These are phyloP conservation scores for Verticillium nonalfalfae DNA, from an alignment of 2,329 filamentous ascomycete species.

Conservation along the genomic window DNA sequence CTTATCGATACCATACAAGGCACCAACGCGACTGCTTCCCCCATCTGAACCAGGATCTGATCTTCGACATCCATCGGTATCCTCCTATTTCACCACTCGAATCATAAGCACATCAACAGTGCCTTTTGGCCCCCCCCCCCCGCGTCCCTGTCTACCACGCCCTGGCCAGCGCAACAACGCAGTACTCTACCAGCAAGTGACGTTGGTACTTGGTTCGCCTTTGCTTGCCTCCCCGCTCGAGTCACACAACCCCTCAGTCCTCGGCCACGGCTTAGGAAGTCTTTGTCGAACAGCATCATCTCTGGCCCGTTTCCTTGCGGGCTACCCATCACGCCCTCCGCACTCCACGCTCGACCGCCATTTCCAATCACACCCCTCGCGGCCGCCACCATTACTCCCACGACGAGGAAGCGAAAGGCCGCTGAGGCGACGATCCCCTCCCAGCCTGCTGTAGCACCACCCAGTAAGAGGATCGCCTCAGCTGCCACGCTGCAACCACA, in stretches of 20 bases:
- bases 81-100: not conserved
- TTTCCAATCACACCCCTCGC: not conserved
- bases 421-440: constrained; percentile 57
- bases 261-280: not conserved
- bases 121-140: not conserved
- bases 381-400: constrained; percentile 51
- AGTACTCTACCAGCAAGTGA: not conserved
- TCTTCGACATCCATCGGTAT: not conserved
- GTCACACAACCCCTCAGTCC: not conserved
- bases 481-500: constrained; percentile 30
- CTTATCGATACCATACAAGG: not conserved
- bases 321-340: not conserved
- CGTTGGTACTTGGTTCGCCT: not conserved
- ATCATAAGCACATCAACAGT: not conserved
- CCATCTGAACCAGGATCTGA: not conserved
- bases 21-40: not conserved
- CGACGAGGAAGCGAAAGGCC: constrained; percentile 56
- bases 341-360: not conserved
- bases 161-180: no score
- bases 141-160: no score
- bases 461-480: constrained; percentile 52
- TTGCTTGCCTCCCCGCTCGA: not conserved
- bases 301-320: not conserved
- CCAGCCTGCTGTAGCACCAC: constrained; percentile 30
- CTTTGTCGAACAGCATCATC: not conserved